Conservation (phyloP, 2,329 filamentous ascomycete species). For the Hortaea werneckii region DNA sequence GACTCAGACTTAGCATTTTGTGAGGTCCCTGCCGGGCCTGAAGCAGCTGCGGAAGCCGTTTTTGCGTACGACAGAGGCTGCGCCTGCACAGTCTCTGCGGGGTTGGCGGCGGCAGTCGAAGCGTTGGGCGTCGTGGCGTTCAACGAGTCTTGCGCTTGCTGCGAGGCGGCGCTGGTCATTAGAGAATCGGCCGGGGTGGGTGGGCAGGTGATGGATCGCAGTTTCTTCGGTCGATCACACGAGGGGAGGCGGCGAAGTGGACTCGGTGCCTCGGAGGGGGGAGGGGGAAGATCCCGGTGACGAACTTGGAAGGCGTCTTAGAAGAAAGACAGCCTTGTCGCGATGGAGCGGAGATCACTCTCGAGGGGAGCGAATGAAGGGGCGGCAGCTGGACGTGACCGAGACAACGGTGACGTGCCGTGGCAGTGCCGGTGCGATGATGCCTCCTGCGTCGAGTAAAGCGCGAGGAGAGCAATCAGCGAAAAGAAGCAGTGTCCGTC, state of each 20-base stretch:
- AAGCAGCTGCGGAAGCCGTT: constrained; percentile 38
- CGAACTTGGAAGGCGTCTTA: not conserved
- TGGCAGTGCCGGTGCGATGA: constrained; percentile 5
- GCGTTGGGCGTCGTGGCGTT: constrained; percentile 40
- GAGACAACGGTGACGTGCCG: constrained; percentile 1
- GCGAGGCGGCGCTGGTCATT: constrained; percentile 53
- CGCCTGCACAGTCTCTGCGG: constrained; percentile 44
- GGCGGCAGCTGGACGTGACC: constrained; percentile 2
- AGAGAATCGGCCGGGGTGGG: constrained; percentile 27
- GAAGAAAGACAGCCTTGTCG: not conserved
- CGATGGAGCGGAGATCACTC: not conserved
- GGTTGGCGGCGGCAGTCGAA: constrained; percentile 40
- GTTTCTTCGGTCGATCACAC: not conserved
- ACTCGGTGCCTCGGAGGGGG: constrained; percentile 1
- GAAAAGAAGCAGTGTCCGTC: constrained; percentile 6
- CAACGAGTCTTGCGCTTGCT: constrained; percentile 37
- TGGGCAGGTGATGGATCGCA: constrained; percentile 3
- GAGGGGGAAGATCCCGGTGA: not conserved
- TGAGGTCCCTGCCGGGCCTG: constrained; percentile 44
- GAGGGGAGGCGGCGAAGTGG: constrained; percentile 7
- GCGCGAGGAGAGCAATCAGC: constrained; percentile 7
- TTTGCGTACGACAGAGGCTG: constrained; percentile 53
- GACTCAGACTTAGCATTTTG: constrained; percentile 54
- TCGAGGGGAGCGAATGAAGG: not conserved
- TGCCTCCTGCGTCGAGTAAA: constrained; percentile 6